These are phyloP conservation scores for Groenewaldozyma auringiensis DNA, from an alignment of 1,139 yeast species.

Conservation along the genomic window DNA sequence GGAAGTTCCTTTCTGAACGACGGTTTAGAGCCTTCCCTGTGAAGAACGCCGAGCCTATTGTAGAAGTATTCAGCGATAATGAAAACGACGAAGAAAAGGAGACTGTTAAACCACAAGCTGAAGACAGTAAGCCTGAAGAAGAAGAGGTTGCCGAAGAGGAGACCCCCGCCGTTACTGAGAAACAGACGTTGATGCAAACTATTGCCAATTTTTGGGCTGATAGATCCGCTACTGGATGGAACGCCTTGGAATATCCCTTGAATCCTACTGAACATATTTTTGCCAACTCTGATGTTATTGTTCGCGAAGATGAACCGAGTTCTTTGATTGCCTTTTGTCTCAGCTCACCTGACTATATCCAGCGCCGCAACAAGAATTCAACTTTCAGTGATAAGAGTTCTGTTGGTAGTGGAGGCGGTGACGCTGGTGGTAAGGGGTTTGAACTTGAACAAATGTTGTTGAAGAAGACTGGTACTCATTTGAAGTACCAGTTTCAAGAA, in stretches of 20 bases:
- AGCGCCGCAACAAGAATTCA: slow-evolving; percentile 41
- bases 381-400: slow-evolving; percentile 22
- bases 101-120: not conserved
- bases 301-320: slow-evolving; percentile 94
- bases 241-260: slow-evolving; percentile 79
- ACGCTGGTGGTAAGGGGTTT: not conserved
- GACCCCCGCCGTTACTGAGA: slow-evolving; percentile 2
- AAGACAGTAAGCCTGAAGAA: not conserved
- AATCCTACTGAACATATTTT: slow-evolving; percentile 71
- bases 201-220: slow-evolving; percentile 96
- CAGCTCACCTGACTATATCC: slow-evolving; percentile 72
- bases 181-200: slow-evolving; percentile 67
- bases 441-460: slow-evolving; percentile 61
- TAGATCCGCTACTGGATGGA: slow-evolving; percentile 92
- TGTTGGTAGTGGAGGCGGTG: not conserved
- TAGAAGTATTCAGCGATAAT: slow-evolving; percentile 82
- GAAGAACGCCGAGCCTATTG: slow-evolving; percentile 75
- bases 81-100: slow-evolving; percentile 31
- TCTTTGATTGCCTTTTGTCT: slow-evolving; percentile 90
- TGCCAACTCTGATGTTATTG: slow-evolving; percentile 89
- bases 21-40: slow-evolving; percentile 71
- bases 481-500: slow-evolving; percentile 82
- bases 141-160: slow-evolving; percentile 3
- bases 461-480: slow-evolving; percentile 78
- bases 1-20: slow-evolving; percentile 51